Evolutionary conservation across 2,329 filamentous ascomycete genomes (phyloP), one percentile per base, ranked within the genome.

Genomic region (Chaetoscypha palmicola): DNA sequence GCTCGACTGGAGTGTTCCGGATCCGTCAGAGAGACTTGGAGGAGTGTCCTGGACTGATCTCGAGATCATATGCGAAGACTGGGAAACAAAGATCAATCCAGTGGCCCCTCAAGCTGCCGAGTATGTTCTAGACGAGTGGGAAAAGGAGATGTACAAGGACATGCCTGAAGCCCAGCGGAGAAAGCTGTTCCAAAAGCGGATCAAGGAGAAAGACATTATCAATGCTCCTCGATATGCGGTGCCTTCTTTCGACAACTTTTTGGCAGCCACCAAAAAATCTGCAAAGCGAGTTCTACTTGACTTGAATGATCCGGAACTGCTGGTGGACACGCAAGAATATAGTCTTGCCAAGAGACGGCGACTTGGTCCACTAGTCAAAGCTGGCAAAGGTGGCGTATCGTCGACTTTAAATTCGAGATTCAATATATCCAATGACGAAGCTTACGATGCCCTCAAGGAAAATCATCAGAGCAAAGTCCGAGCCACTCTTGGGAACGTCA

Each of bases 401-500:
- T 84, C 83, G 43, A 81, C 86, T 44, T 74, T 95, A 26, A 78
- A 78, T 28, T 78, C 83, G 54, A 82, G 91, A 32, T 98, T 95
- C 72, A 97, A 97, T 61, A 86, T 94, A 46, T 95, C 90, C 22
- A 97, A 97, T 51, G 92, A 98, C 59, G 85, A 92, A 47, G 90
- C 90, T 1, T 98, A 98, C 63, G 90, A 97, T 60, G 79, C 89
- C 48, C 76, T 98, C 34, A 97, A 97, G 66, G 89, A 95, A 64
- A 97, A 96, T 60, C 90, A 94, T 60, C 88, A 94, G 67, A 89
- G 87, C 72, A 97, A 95, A 66, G 86, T 98, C 49, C 81, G 92
- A 54, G 92, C 89, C 41, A 94, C 88, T 1, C 77, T 98, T 48
- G 88, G 89, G 35, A 91, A 90, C 59, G 79, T 95, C 50, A 81